Evolutionary conservation across 495 filamentous ascomycete species (phyloP).

Genomic region (Pseudevernia furfuracea): DNA sequence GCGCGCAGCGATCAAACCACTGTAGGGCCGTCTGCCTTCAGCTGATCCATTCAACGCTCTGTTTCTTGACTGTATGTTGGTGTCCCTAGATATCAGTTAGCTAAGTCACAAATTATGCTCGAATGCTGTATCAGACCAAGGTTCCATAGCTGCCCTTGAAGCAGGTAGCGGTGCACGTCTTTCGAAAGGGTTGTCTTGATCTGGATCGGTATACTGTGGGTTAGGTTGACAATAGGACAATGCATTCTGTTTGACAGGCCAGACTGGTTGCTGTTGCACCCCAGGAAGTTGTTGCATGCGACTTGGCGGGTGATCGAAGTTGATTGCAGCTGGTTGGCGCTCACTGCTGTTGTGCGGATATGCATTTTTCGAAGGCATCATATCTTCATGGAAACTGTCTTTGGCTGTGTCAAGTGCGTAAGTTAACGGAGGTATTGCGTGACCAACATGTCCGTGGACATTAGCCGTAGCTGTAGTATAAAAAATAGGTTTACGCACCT

Average conservation of each 20-base stretch:
- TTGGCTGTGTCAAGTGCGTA: neutral
- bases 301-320: neutral
- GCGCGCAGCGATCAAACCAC: neutral
- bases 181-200: neutral
- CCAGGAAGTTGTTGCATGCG: neutral
- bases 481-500: neutral
- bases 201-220: neutral
- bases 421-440: neutral
- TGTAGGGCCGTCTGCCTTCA: neutral
- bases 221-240: neutral
- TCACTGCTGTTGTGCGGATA: neutral
- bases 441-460: neutral
- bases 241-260: neutral
- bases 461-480: neutral
- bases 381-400: neutral
- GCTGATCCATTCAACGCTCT: neutral
- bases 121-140: conserved; percentile 8
- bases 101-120: neutral
- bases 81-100: neutral
- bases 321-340: neutral
- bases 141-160: neutral
- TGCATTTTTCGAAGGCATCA: neutral
- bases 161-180: neutral
- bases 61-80: neutral
- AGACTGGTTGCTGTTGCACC: neutral